A percentile compares a stretch with the other conserved stretches of the same genome.
phyloP scores from a whole-genome alignment of 805 yeast species.

The Candida insectalens region DNA sequence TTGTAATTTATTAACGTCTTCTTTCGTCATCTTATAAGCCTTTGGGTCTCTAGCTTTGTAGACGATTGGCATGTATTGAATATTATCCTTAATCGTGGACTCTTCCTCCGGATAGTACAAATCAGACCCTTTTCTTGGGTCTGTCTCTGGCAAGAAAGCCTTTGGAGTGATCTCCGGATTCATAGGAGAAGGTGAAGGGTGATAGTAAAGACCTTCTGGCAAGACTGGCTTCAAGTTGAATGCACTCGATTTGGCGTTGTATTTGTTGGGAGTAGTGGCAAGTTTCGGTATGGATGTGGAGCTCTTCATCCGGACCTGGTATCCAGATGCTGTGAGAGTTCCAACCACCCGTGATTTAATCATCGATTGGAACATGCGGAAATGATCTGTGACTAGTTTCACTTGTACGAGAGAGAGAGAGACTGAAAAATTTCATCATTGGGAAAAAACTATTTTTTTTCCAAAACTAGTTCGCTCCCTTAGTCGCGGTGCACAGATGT shows the following conservation, averaged over 20 bases:
- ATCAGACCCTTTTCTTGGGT: constrained; percentile 19
- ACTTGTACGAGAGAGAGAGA: too few species aligned
- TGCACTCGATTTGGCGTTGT: constrained; percentile 26
- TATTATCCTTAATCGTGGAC: constrained; percentile 8
- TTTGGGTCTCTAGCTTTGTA: constrained; percentile 14
- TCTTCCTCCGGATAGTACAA: constrained; percentile 20
- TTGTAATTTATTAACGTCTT: constrained; percentile 21
- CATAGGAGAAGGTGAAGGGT: constrained; percentile 27
- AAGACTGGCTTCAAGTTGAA: constrained; percentile 25
- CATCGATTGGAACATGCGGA: too few species aligned
- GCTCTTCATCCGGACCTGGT: too few species aligned
- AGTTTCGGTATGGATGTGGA: constrained; percentile 13
- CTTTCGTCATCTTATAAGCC: constrained; percentile 16
- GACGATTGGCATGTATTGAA: constrained; percentile 23
- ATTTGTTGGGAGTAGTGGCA: constrained; percentile 27
- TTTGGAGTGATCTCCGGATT: constrained; percentile 25
- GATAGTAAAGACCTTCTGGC: constrained; percentile 25
- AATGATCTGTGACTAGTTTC: too few species aligned
- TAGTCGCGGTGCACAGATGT: too few species aligned
- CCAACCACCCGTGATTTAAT: too few species aligned
- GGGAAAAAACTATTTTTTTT: too few species aligned
- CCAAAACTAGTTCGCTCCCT: too few species aligned
- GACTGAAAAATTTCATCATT: too few species aligned
- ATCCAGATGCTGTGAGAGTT: too few species aligned
- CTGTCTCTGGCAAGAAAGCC: constrained; percentile 24